Evolutionary conservation across 2,329 filamentous ascomycete species (phyloP), one percentile per base, ranked within the genome.

Genomic region (Pyrenochaeta sp.): DNA sequence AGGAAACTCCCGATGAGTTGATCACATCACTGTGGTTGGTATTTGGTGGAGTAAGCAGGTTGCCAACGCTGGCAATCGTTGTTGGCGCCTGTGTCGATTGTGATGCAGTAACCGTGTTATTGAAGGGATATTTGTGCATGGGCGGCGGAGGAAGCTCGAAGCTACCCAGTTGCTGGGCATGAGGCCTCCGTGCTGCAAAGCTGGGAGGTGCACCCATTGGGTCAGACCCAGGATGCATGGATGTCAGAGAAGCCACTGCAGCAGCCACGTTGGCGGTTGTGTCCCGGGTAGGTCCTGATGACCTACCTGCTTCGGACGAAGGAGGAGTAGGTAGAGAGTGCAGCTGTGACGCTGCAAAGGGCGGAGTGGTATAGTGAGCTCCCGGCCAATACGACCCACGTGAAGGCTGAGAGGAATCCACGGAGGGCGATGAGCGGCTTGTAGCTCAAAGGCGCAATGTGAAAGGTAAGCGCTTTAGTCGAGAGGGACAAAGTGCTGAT

Each of bases 141-240:
- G 81, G 79, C 56, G 84, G 84, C 40, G 86, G 83, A 37, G 67
- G 53, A 36, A 90, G 81, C 63, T 88, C 84, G 65, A 89, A 89
- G 56, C 74, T 81, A 44, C 87, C 86, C 51, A 91, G 79, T 59
- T 81, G 81, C 44, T 82, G 83, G 51, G 87, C 84, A 63, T 86
- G 86, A 64, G 85, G 82, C 71, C 87, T 83, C 63, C 88, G 82
- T 69, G 85, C 80, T 58, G 85, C 83, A 68, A 91, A 85, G 74
- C 86, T 87, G 66, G 81, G 78, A 60, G 81, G 78, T 61, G 78
- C 76, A 70, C 79, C 79, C 75, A 86, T 80, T 68, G 76, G 75
- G 70, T 85, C 82, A 65, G 82, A 72, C 66, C 79, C 77, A 68
- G 81, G 75, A 73, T 82, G 80, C 82, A 86, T 86, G 68, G 79